These are phyloP conservation scores for Saprolegnia diclina DNA, from an alignment of 352 stramenopile genomes.

Conservation along the genomic window DNA sequence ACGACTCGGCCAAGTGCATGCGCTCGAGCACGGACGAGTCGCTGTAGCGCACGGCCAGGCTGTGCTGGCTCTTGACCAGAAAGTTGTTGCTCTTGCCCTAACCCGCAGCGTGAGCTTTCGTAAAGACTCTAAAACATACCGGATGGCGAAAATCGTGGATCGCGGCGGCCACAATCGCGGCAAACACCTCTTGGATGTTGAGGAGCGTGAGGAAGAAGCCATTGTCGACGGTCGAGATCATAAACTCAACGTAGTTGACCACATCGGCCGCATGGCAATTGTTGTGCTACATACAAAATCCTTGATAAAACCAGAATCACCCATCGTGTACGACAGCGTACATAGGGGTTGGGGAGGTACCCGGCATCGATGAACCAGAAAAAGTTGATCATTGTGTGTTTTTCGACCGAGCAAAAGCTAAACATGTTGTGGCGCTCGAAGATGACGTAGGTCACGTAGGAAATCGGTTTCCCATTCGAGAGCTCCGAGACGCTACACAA, in stretches of 20 bases:
- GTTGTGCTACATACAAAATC: constrained; percentile 48
- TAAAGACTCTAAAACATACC: neutral
- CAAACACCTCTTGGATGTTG: constrained; percentile 76
- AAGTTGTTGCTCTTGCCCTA: constrained; percentile 82
- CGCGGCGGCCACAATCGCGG: constrained; percentile 66
- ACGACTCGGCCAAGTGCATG: constrained; percentile 81
- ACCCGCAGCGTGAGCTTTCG: neutral
- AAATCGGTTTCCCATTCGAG: constrained; percentile 64
- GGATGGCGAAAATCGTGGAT: constrained; percentile 82
- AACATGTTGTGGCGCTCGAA: constrained; percentile 83
- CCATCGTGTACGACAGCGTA: constrained; percentile 31
- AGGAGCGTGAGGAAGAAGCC: constrained; percentile 74
- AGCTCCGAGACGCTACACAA: constrained; percentile 45
- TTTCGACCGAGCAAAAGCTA: constrained; percentile 62
- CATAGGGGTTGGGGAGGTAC: constrained; percentile 76
- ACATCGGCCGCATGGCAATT: constrained; percentile 75
- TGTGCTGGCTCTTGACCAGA: constrained; percentile 65
- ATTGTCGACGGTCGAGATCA: constrained; percentile 75
- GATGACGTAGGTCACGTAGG: constrained; percentile 77
- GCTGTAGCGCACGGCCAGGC: constrained; percentile 75
- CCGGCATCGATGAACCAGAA: constrained; percentile 74
- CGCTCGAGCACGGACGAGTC: constrained; percentile 78
- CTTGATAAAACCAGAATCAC: neutral
- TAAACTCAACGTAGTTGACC: constrained; percentile 72
- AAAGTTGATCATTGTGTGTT: constrained; percentile 71